These are phyloP conservation scores for Globisporangium emineosum DNA, from an alignment of 352 stramenopile species.

Conservation along the genomic window DNA sequence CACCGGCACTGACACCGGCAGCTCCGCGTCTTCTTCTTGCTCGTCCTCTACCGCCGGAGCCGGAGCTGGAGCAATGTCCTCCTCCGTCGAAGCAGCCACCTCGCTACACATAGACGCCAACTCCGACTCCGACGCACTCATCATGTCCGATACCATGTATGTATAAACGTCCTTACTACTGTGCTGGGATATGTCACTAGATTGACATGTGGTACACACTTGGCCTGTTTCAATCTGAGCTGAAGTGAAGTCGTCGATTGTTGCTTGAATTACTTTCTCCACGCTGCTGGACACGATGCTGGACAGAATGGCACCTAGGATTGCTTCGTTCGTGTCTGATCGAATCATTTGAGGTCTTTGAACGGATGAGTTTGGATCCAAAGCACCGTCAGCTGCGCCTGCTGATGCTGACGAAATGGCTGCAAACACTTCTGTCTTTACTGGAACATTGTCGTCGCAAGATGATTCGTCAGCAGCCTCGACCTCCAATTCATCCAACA, in stretches of 20 bases:
- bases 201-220: too few relatives aligned
- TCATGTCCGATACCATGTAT: too few relatives aligned
- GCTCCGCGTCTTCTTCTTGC: too few relatives aligned
- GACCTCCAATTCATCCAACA: neutral
- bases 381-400: neutral
- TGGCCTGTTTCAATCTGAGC: neutral
- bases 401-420: neutral
- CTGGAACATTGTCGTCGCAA: neutral
- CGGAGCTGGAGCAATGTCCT: too few relatives aligned
- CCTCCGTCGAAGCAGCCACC: too few relatives aligned
- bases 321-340: neutral
- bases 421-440: neutral
- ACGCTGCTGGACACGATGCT: neutral
- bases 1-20: neutral
- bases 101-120: too few relatives aligned
- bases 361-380: neutral
- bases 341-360: neutral
- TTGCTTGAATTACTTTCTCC: neutral
- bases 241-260: neutral
- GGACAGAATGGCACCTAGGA: slow-evolving; percentile 4
- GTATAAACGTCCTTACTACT: too few relatives aligned
- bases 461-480: slow-evolving; percentile 2
- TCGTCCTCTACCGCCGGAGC: too few relatives aligned
- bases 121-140: neutral
- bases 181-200: too few relatives aligned